A percentile compares a stretch with the other conserved stretches of the same genome.
Evolutionary conservation across 768 basidiomycete genomes (phyloP).

Genomic region (Tephrocybe sp.): DNA sequence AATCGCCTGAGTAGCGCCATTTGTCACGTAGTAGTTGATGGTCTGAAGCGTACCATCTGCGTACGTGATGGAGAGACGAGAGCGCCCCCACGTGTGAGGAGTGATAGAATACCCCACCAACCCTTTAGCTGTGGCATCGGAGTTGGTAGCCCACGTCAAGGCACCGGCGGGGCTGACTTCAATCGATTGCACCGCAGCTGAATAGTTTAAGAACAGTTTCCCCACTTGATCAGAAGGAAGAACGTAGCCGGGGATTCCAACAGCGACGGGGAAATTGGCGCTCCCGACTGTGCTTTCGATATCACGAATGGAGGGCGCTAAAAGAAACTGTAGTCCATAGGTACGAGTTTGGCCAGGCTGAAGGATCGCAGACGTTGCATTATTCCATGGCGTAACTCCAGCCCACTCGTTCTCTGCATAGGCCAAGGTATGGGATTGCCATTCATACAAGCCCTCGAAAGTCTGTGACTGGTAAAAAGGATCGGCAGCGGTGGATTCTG

Average conservation of each 20-base stretch:
- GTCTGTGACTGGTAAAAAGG: slow-evolving; percentile 58
- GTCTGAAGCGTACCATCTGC: slow-evolving; percentile 51
- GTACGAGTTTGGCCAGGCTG: slow-evolving; percentile 46
- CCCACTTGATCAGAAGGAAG: slow-evolving; percentile 45
- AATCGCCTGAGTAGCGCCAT: slow-evolving; percentile 40
- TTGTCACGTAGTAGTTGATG: slow-evolving; percentile 49
- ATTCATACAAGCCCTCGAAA: slow-evolving; percentile 57
- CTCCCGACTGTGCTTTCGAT: slow-evolving; percentile 44
- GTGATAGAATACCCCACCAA: slow-evolving; percentile 51
- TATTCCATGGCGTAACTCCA: slow-evolving; percentile 50
- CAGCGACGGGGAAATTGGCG: slow-evolving; percentile 44
- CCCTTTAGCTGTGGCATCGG: slow-evolving; percentile 35
- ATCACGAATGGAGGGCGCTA: slow-evolving; percentile 46
- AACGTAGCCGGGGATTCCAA: slow-evolving; percentile 52
- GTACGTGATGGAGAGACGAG: slow-evolving; percentile 48
- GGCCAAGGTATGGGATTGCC: slow-evolving; percentile 57
- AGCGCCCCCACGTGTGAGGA: slow-evolving; percentile 41
- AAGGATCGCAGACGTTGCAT: slow-evolving; percentile 44
- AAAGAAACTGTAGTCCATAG: slow-evolving; percentile 49
- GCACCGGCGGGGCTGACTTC: slow-evolving; percentile 44
- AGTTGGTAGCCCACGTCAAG: slow-evolving; percentile 41
- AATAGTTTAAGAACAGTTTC: slow-evolving; percentile 49
- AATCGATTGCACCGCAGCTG: slow-evolving; percentile 38
- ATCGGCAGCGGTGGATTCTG: slow-evolving; percentile 41
- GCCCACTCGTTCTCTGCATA: slow-evolving; percentile 57